Evolutionary conservation across 2,329 filamentous ascomycete genomes (phyloP).

Genomic region (Plenodomus biglobosus): DNA sequence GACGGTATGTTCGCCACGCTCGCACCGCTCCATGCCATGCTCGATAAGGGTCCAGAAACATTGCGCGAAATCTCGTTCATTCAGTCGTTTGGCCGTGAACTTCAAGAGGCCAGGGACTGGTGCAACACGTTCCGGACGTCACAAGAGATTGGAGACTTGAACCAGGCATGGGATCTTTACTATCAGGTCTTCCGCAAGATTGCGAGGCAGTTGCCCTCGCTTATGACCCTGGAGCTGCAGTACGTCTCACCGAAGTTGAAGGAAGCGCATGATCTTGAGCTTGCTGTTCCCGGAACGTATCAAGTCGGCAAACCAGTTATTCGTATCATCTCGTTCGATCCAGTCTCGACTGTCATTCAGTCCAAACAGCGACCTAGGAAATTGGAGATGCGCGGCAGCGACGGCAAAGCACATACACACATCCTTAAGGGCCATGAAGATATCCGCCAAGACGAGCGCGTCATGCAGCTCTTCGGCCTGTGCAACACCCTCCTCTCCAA

Average conservation of each 20-base stretch:
- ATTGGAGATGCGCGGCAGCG: constrained; percentile 82
- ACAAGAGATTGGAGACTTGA: constrained; percentile 90
- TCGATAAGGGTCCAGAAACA: constrained; percentile 89
- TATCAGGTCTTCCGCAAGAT: constrained; percentile 98
- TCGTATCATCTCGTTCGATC: constrained; percentile 84
- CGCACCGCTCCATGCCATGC: constrained; percentile 84
- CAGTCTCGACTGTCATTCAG: constrained; percentile 86
- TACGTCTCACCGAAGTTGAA: constrained; percentile 96
- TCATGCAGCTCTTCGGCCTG: constrained; percentile 98
- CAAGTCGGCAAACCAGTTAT: constrained; percentile 77
- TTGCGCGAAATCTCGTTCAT: constrained; percentile 95
- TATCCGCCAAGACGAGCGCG: constrained; percentile 96
- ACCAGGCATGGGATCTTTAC: constrained; percentile 98
- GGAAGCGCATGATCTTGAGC: constrained; percentile 78
- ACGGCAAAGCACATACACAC: constrained; percentile 85
- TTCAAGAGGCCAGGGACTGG: constrained; percentile 94
- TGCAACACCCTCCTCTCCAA: constrained; percentile 93
- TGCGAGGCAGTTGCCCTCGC: constrained; percentile 84
- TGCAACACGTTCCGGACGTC: constrained; percentile 88
- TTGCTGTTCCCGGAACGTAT: constrained; percentile 96
- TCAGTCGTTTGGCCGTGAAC: constrained; percentile 92
- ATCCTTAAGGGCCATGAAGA: constrained; percentile 98
- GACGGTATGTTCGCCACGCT: constrained; percentile 95
- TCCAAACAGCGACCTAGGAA: constrained; percentile 96
- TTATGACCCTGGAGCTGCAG: constrained; percentile 89